Percentiles rank a stretch among this genome's conserved stretches.
These are phyloP conservation scores for Alnus glutinosa DNA, from an alignment of 306 rosid genomes.

Conservation along the genomic window DNA sequence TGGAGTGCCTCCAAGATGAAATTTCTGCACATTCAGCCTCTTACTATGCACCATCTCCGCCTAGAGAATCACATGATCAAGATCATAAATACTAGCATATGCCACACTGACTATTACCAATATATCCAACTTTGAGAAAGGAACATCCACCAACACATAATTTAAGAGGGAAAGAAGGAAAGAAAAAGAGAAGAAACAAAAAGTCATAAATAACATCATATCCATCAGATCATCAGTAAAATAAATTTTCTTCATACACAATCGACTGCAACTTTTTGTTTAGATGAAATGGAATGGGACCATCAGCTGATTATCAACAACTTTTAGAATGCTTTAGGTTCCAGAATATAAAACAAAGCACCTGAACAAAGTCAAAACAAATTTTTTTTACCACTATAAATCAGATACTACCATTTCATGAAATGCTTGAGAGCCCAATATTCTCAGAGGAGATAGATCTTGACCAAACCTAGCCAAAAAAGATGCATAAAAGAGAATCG, in stretches of 20 bases:
- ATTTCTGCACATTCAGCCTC: conserved; percentile 94
- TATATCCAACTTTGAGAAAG: conserved; percentile 18
- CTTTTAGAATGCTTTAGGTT: not conserved
- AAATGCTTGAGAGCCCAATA: not conserved
- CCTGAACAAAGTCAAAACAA: not conserved
- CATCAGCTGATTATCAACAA: not conserved
- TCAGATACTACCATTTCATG: not conserved
- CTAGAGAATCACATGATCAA: conserved; percentile 47
- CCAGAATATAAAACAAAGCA: not conserved
- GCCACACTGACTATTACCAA: conserved; percentile 28
- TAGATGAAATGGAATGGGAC: not conserved
- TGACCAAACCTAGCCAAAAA: no score
- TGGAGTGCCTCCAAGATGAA: conserved; percentile 91
- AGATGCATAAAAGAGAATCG: no score
- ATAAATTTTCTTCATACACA: not conserved
- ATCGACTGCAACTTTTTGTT: not conserved
- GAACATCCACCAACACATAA: not conserved
- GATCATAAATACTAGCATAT: conserved; percentile 26
- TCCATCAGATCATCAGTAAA: not conserved
- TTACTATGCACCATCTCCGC: conserved; percentile 94
- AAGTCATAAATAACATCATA: not conserved
- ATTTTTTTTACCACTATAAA: not conserved
- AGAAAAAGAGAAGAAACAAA: conserved; percentile 20
- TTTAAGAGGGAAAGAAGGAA: not conserved
- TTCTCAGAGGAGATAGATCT: not conserved